Evolutionary conservation across 768 basidiomycete species (phyloP), one percentile per base, ranked within the genome.

Genomic region (Macrolepiota dolichaula): DNA sequence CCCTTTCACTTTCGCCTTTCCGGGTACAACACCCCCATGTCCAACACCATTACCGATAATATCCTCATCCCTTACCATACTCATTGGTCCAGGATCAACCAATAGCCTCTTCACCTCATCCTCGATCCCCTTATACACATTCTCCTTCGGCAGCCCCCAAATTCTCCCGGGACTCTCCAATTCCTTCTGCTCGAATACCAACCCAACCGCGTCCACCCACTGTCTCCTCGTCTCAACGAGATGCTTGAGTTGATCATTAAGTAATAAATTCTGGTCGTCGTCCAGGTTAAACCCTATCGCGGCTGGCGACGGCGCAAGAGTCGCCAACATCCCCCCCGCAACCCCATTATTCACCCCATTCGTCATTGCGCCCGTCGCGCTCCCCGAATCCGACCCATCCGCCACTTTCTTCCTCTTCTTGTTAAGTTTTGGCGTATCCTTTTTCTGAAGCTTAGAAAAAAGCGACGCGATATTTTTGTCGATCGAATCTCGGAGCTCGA

Each of bases 371-470:
- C 68, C 69, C 3, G 66, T 70, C 0, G 70, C 67, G 3, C 67
- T 69, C 3, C 56, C 65, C 1, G 64, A 65, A 11, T 66, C 62
- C 7, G 62, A 64, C 0, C 72, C 72, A 1, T 72, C 72, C 5
- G 72, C 71, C 49, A 65, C 66, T 70, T 74, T 83, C 79, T 84
- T 91, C 77, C 91, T 93, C 77, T 89, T 91, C 82, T 90, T 91
- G 72, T 83, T 85, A 15, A 83, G 74, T 73, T 93, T 94, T 12
- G 87, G 86, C 3, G 74, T 81, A 57, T 90, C 88, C 72, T 90
- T 93, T 77, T 91, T 89, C 77, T 92, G 89, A 51, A 95, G 80
- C 72, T 91, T 94, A 55, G 83, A 70, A 76, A 89, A 97, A 10
- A 88, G 77, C 17, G 76, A 79, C 50, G 82, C 78, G 70, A 98